Base-by-base conservation (phyloP, 495 filamentous ascomycete genomes). In the Terfezia claveryi region DNA sequence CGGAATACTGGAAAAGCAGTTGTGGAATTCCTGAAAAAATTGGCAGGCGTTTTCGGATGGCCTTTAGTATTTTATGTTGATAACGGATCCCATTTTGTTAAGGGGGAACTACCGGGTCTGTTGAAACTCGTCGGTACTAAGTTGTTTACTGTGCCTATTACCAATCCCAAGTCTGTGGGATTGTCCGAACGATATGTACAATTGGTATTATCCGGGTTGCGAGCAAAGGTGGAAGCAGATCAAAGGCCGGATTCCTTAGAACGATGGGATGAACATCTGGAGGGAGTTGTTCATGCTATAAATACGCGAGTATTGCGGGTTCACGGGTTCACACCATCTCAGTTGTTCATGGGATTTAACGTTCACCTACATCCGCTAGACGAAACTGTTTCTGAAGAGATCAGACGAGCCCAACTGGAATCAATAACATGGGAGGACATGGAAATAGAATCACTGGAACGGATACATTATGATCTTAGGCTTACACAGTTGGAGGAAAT, bases 341-440 rank as follows among this genome's bases (percentile, higher is more conserved):
- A 54, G n/a, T 23, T 59, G 0, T 37, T 59, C 2, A 53, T 56
- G 11, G 57, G 50, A 5, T 56, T 20, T 2, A 59, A 59, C 16
- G 0, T 20, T 12, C 49, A 20, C n/a, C n/a, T n/a, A n/a, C n/a
- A n/a, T n/a, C n/a, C n/a, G n/a, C n/a, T n/a, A 10, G 10, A 10
- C 38, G 38, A n/a, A n/a, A n/a, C n/a, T n/a, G n/a, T n/a, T n/a
- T n/a, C n/a, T n/a, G n/a, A n/a, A n/a, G n/a, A n/a, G n/a, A n/a
- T n/a, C n/a, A n/a, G n/a, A n/a, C n/a, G n/a, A n/a, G n/a, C n/a
- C n/a, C n/a, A n/a, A n/a, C n/a, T n/a, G n/a, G n/a, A n/a, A n/a
- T 44, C 38, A 44, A 44, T n/a, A n/a, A 44, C 10, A n/a, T 10
- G 10, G n/a, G 10, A 10, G 10, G n/a, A n/a, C n/a, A 10, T n/a